phyloP scores from a whole-genome alignment of 257 asterid species.

The Apocynum venetum region DNA sequence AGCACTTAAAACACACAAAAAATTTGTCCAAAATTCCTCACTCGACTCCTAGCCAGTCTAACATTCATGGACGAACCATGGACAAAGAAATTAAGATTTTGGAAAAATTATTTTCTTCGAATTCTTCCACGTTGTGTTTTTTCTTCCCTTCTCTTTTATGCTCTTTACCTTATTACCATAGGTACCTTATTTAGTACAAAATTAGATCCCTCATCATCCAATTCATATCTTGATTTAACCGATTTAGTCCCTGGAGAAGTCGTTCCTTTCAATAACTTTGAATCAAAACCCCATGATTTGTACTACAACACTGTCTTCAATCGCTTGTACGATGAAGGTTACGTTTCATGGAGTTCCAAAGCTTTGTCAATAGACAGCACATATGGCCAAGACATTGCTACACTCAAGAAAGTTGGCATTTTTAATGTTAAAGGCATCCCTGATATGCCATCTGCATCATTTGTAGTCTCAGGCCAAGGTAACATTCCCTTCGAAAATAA shows the following conservation, averaged over 20 bases:
- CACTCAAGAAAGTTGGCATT: neutral
- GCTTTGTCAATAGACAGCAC: neutral
- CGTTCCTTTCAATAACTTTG: neutral
- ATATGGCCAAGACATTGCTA: neutral
- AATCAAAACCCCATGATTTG: neutral
- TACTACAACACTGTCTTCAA: neutral
- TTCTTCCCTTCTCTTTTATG: neutral
- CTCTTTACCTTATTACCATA: neutral
- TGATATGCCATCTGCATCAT: neutral
- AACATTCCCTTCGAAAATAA: neutral
- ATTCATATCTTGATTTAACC: neutral
- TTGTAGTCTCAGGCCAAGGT: neutral
- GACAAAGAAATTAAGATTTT: neutral
- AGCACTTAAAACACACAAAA: no score
- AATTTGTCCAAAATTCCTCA: no score
- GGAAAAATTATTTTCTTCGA: neutral
- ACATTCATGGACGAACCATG: neutral
- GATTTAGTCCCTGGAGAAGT: neutral
- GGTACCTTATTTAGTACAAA: neutral
- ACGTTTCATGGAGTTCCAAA: neutral
- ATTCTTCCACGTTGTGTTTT: neutral
- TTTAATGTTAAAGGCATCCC: neutral
- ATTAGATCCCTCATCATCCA: neutral
- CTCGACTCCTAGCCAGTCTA: no score
- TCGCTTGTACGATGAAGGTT: neutral